Evolutionary conservation across 805 yeast genomes (phyloP), one percentile per base, ranked within the genome.

Genomic region (Pichia nakasei): DNA sequence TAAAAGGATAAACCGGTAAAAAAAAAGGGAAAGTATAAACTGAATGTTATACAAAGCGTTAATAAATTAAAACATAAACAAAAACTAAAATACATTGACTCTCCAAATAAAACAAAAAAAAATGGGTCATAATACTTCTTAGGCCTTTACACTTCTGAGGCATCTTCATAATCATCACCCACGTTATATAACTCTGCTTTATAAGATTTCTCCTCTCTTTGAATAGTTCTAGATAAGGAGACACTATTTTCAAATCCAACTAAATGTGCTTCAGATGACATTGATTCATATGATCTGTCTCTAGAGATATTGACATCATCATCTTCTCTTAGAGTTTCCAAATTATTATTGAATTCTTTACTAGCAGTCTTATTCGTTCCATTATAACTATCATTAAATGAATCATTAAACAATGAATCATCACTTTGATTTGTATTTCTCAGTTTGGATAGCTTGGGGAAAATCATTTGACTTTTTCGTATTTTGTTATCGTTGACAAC

Each of bases 401-500:
- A 35, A 29, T 9, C 22, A 21, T 38, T 32, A 33, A 35, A 31
- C 22, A 34, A 6, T 24, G 47, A 41, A 29, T 37, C 45, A 26
- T 33, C 32, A 31, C 39, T 45, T 13, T n/a, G n/a, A 27, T 19
- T 40, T n/a, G 33, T 6, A 33, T 41, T 37, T 41, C 39, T 29
- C 13, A 45, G 18, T 22, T 38, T 42, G 7, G 47, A 41, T 22
- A 37, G 9, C 20, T 29, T 26, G 3, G 47, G 44, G 19, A 37
- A 37, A 12, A 41, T 47, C 44, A 59, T 37, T 48, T 63, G 68
- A 32, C 66, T 58, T 42, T 54, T 55, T 48, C 71, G 68, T 33
- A 65, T 64, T 22, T 71, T 56, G 33, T 61, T 60, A 48, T 80
- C 84, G 33, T 82, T 84, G 3, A 84, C 87, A 35, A 87, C 68